A percentile compares a stretch with the other conserved stretches of the same genome.
These are phyloP conservation scores for Trichophyton simii DNA, from an alignment of 2,329 filamentous ascomycete species.

Conservation along the genomic window DNA sequence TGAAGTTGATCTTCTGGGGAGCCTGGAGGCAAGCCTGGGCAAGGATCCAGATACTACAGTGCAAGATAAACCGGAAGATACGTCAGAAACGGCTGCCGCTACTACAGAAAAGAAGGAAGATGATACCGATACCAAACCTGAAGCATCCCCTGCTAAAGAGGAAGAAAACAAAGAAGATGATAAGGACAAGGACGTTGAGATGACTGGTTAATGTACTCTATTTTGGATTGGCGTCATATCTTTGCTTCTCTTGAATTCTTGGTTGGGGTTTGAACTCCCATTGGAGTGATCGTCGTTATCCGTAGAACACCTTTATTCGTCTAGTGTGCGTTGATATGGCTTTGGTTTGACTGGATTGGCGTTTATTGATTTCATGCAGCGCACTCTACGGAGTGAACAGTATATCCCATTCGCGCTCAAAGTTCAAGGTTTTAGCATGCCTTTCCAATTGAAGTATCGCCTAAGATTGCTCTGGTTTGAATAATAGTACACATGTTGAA, in stretches of 20 bases:
- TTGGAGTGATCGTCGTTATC: not conserved
- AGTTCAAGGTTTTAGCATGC: not conserved
- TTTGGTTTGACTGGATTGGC: not conserved
- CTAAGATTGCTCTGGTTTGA: not conserved
- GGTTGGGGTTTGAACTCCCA: not conserved
- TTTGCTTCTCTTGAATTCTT: not conserved
- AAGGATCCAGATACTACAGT: not conserved
- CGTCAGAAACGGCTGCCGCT: not conserved
- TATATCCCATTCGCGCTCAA: not conserved
- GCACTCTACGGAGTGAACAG: not conserved
- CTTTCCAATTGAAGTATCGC: not conserved
- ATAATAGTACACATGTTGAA: not conserved
- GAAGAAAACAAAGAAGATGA: slow-evolving; percentile 3
- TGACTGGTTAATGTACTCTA: slow-evolving; percentile 1
- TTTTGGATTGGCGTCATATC: slow-evolving; percentile 4
- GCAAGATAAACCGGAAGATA: not conserved
- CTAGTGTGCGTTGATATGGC: not conserved
- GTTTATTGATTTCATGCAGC: not conserved
- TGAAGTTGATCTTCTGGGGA: slow-evolving; percentile 37
- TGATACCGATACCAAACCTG: not conserved
- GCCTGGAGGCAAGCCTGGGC: slow-evolving; percentile 34
- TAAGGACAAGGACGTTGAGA: not conserved
- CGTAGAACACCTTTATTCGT: too few species aligned
- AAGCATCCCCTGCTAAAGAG: not conserved
- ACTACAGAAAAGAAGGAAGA: not conserved